Base-by-base conservation (phyloP, 2,329 filamentous ascomycete genomes). In the Epichloe typhina region DNA sequence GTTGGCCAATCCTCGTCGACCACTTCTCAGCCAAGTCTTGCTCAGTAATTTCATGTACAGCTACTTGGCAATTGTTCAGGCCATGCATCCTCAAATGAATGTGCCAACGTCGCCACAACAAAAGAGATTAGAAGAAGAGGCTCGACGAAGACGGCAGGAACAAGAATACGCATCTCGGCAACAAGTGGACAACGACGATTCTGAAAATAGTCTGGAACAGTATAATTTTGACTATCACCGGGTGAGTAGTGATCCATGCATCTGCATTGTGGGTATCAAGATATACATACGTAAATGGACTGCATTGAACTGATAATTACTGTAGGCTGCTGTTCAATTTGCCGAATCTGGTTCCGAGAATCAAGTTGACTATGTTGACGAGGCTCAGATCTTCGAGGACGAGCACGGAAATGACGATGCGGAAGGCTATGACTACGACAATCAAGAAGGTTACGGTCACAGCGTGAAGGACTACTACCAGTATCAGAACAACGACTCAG, bases 31-130 rank as follows among this genome's bases (percentile, higher is more conserved):
- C 53, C 93, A 98, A 67, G 93, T 98, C 21, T 74, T 98, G 53
- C 78, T 98, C 58, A 96, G 90, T 69, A 98, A 98, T 66, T 98
- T 98, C 69, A 98, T 98, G 93, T 98, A 98, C 71, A 93, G 89
- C 52, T 98, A 98, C 66, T 78, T 98, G 56, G 93, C 93, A 55
- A 98, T 97, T 67, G 93, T 98, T 44, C 93, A 98, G 69, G 89
- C 94, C 61, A 96, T 96, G 88, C 93, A 98, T 66, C 93, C 93
- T 42, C 88, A 95, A 62, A 87, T 96, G 69, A 87, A 94, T 61
- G 83, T 95, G 42, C 88, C 88, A n/a, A 79, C 86, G 37, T 90
- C 86, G 15, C 82, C 86, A 37, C 88, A 89, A 59, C 83, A 85
- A 63, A 80, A 79, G 61, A 72, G 74, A 49, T 66, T 79, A 49